Evolutionary conservation across 352 stramenopile species (phyloP), one percentile per base, ranked within the genome.

Genomic region (Phytophthora pseudosyringae): DNA sequence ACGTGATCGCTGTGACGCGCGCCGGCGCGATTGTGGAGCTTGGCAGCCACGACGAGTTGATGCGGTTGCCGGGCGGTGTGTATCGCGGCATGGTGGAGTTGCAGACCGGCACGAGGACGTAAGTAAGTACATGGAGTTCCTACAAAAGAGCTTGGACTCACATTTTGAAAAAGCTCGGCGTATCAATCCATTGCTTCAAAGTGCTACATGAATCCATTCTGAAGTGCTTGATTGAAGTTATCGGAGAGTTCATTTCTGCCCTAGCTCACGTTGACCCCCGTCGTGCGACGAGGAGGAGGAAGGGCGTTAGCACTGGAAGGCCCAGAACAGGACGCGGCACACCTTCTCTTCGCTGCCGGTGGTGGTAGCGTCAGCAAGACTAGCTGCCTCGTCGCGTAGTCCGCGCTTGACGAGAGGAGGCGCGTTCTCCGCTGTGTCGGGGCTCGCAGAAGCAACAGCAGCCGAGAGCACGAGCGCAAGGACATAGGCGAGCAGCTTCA

Each of bases 11-110:
- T 4, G 60, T 68, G 43, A 63, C 60, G 18, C 44, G 29, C 10
- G 26, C 57, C 25, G 94, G 94, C n/a, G 55, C 58, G 26, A 86
- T 98, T 9, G 82, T 96, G 12, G 94, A 98, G 64, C 68, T 46
- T 4, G 96, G 96, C 36, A 97, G 66, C 5, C 95, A 98, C 65
- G 81, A 97, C 9, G 52, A 84, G 56, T 57, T 88, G 28, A 76
- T 88, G 59, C 40, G 18, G 28, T 57, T 71, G 40, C 15, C 18
- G 1, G 61, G 59, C 16, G 76, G 79, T 32, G 47, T 81, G 10
- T 88, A 88, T 69, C 55, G 56, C 0, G 39, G 32, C 0, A 71
- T 75, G 67, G 55, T 75, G 13, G 33, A 56, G 50, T 13, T 39
- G 40, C 59, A 67, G 41, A 9, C 53, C 35, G 43, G 21, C 10